Base-by-base conservation (phyloP, 345 rosid genomes). In the Abelmoschus esculentus region DNA sequence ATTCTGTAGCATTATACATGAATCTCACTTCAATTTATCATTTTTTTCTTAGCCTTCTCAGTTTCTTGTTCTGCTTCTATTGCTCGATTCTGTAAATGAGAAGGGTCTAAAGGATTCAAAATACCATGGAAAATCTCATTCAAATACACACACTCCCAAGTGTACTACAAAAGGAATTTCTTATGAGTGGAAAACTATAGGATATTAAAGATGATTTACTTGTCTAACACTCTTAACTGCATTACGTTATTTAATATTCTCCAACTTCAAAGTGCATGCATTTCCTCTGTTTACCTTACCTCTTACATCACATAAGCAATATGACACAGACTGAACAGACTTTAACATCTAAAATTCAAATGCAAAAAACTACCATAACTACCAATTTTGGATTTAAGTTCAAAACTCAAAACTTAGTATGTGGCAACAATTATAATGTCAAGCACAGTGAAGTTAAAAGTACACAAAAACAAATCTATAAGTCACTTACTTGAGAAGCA, bases 61-160 rank as follows among this genome's bases (percentile, higher is more conserved):
- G 90, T 79, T 81, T 86, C 91, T 65, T 71, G 54, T 50, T 50
- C 54, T 14, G 54, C 54, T 55, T 77, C 79, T 60, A 72, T 69
- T 13, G 92, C 92, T 38, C 87, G 86, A 69, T 81, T 83, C 98
- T 93, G 87, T 44, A 36, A 22, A 28, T 59, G 69, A 67, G 44
- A 50, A 29, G 38, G 8, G 14, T 32, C 38, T 2, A 69, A 5
- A 42, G 8, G 8, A 49, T 4, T 47, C 46, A 57, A 67, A n/a
- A 58, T 31, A 4, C 26, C 34, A 10, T 34, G 18, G 18, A 68
- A 68, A 5, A 10, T 34, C 44, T 32, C 46, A 52, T 63, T 63
- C n/a, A 29, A 29, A 40, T 40, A 34, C 38, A 34, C 38, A 4
- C 38, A 5, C 38, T 34, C 38, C 1, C 38, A n/a, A n/a, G n/a